Base-by-base conservation (phyloP, 805 yeast species). In the Metschnikowia santaceciliae region DNA sequence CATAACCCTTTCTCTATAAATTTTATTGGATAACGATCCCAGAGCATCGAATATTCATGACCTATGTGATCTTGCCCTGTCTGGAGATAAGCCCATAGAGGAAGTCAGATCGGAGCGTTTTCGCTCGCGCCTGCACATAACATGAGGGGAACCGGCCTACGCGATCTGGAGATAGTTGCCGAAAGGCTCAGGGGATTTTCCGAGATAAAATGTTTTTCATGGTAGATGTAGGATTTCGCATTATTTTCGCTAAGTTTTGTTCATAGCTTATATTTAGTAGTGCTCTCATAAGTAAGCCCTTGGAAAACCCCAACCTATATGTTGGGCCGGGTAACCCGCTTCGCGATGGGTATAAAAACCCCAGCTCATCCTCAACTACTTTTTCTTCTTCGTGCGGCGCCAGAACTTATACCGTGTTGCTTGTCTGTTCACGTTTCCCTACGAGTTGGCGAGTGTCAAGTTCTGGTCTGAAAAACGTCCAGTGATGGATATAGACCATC, bases 371-470 rank as follows among this genome's bases (percentile, higher is more conserved):
- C 19, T 3, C 10, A 23, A 36, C 32, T 7, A 30, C 8, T 26
- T 15, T 55, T 61, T 63, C 55, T 62, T 66, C 72, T 61, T 68
- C 62, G 76, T 73, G 78, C 78, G 78, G 78, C 77, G 72, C 78
- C 78, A 70, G 70, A 70, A 69, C 78, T 71, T 66, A 66, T 67
- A 71, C 78, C 77, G 78, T 74, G 78, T 74, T 74, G 77, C 76
- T 74, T 73, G 77, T 72, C 76, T 68, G 66, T 69, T 72, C 70
- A 68, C 68, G 70, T 58, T 61, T 67, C 66, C 75, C 71, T 50
- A 72, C 77, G 76, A 72, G 71, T 66, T 63, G 76, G 76, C 76
- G 71, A 73, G 77, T 75, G 77, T 74, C 78, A 72, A 69, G 78
- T 71, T 68, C 66, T 64, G 77, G 78, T 76, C 76, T 71, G 76